Base-by-base conservation (phyloP, 495 filamentous ascomycete genomes). In the Podospora sp. region DNA sequence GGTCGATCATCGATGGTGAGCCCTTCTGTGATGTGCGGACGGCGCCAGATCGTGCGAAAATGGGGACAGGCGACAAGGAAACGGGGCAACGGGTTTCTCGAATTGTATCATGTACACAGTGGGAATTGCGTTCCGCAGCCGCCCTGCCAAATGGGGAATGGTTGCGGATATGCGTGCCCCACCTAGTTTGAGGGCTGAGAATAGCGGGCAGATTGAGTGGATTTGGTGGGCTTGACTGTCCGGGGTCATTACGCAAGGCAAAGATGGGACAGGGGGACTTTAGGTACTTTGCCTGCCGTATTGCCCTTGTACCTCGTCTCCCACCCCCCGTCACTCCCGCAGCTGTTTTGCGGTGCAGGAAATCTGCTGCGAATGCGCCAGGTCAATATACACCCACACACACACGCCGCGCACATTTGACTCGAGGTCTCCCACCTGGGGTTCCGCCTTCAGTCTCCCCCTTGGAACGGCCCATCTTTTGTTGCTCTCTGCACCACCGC, bases 161-260 rank as follows among this genome's bases (percentile, higher is more conserved):
- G 56, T 33, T 20, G 29, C 36, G 56, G 36, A 27, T 36, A 66
- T 33, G 21, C 40, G 8, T 35, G 65, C 56, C 57, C 58, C 65
- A 53, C 57, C 40, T 50, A n/a, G 35, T 61, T 40, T 51, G 35
- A 66, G 56, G 65, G 65, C 65, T 66, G 65, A 66, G 25, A 60
- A 46, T 14, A 18, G 40, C 53, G 63, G 62, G 62, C 50, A 65
- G 62, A 40, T 66, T 66, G 56, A 35, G 57, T 66, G 64, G 64
- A 61, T 61, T 25, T 66, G 27, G 50, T 22, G 29, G 20, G 16
- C 50, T 52, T 16, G n/a, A 60, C 33, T 12, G 56, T 52, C 57
- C 52, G 40, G 55, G 55, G 59, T 58, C 56, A 21, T 49, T 53
- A 27, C 35, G 52, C 46, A 60, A 29, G 56, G 55, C 56, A 52